phyloP scores from a whole-genome alignment of 768 basidiomycete species.

The Lepiota brunneoincarnata region DNA sequence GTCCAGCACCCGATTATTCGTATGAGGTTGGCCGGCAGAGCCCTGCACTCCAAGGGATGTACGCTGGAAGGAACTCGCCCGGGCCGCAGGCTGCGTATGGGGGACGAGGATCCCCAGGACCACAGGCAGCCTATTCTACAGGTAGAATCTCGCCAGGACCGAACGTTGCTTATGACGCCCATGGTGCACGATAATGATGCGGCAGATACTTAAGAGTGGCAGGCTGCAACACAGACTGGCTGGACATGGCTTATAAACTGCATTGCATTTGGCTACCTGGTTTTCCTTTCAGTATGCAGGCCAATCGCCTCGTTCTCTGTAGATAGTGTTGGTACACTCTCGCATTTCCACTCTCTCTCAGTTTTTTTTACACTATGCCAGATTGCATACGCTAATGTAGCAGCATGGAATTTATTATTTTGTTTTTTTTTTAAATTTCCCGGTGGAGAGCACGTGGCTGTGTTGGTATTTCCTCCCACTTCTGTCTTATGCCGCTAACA shows the following conservation, averaged over 20 bases:
- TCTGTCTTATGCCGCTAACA: not conserved
- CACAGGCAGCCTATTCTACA: slow-evolving; percentile 29
- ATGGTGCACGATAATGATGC: slow-evolving; percentile 8
- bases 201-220: not conserved
- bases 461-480: not conserved
- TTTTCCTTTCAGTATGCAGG: slow-evolving; percentile 1
- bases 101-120: slow-evolving; percentile 30
- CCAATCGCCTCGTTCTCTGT: slow-evolving; percentile 7
- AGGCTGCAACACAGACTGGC: not conserved
- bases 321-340: slow-evolving; percentile 10
- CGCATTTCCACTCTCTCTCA: slow-evolving; percentile 5
- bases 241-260: slow-evolving; percentile 2
- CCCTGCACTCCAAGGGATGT: slow-evolving; percentile 38
- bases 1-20: slow-evolving; percentile 35
- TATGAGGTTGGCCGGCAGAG: slow-evolving; percentile 32
- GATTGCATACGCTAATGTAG: slow-evolving; percentile 13
- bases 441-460: slow-evolving; percentile 4
- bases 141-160: slow-evolving; percentile 39
- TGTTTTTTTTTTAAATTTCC: not conserved
- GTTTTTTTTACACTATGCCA: slow-evolving; percentile 8
- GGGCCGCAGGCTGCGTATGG: slow-evolving; percentile 27
- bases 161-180: slow-evolving; percentile 32
- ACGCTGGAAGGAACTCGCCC: slow-evolving; percentile 29
- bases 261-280: slow-evolving; percentile 1
- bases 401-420: slow-evolving; percentile 8